Conservation (phyloP, 192 early-diverging fungal species). For the Rhizoclosmatium sp. region DNA sequence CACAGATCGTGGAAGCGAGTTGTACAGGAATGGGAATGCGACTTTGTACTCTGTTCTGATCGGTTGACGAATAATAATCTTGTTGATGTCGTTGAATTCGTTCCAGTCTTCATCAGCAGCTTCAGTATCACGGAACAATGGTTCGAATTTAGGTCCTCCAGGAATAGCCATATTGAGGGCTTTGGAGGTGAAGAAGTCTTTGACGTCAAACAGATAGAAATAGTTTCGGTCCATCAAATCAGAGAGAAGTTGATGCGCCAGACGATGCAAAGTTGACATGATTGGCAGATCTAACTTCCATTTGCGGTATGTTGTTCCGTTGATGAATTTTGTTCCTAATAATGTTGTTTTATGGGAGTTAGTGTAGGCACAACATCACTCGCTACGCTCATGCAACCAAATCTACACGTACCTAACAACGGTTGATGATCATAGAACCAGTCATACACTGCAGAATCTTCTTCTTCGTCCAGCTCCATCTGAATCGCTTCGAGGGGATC, state of each 20-base stretch:
- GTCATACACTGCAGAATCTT: slow-evolving; percentile 88
- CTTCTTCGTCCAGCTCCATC: slow-evolving; percentile 97
- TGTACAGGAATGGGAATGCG: slow-evolving; percentile 98
- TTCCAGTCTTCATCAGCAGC: slow-evolving; percentile 99
- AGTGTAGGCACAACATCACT: no score
- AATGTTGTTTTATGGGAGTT: not conserved
- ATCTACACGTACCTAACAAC: slow-evolving; percentile 49
- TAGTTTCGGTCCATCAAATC: slow-evolving; percentile 96
- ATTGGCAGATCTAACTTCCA: slow-evolving; percentile 93
- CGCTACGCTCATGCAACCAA: no score
- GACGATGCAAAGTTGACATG: slow-evolving; percentile 93
- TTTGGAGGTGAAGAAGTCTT: slow-evolving; percentile 97
- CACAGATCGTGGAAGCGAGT: slow-evolving; percentile 93
- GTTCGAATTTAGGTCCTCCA: slow-evolving; percentile 98
- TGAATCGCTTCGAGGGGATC: slow-evolving; percentile 98
- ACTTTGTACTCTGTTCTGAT: slow-evolving; percentile 99
- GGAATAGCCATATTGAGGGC: slow-evolving; percentile 98
- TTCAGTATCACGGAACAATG: slow-evolving; percentile 93
- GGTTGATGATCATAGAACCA: slow-evolving; percentile 99
- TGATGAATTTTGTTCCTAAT: slow-evolving; percentile 73
- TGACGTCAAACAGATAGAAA: slow-evolving; percentile 96
- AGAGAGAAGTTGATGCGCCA: slow-evolving; percentile 91
- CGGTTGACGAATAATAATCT: slow-evolving; percentile 98
- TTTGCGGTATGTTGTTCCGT: slow-evolving; percentile 85
- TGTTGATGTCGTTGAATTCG: slow-evolving; percentile 99